A percentile compares a stretch with the other conserved stretches of the same genome.
phyloP scores from a whole-genome alignment of 345 rosid species.

The Hibiscus trionum region DNA sequence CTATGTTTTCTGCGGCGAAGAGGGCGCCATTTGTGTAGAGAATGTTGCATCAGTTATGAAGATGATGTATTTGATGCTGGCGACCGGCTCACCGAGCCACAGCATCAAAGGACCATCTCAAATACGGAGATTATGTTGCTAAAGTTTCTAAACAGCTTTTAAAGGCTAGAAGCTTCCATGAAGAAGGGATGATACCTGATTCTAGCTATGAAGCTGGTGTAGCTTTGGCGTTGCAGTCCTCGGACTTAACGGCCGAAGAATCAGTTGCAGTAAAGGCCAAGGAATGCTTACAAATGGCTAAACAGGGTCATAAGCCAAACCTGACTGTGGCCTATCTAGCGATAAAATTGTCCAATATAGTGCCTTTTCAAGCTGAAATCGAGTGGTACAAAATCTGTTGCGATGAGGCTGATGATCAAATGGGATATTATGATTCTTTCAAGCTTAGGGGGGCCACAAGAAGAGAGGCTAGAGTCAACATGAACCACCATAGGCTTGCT shows the following conservation, averaged over 20 bases:
- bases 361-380: slow-evolving; percentile 42
- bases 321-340: slow-evolving; percentile 43
- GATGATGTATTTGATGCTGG: slow-evolving; percentile 48
- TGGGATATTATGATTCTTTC: slow-evolving; percentile 77
- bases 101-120: slow-evolving; percentile 52
- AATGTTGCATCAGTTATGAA: slow-evolving; percentile 38
- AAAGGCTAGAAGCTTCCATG: slow-evolving; percentile 28
- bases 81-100: slow-evolving; percentile 19
- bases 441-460: slow-evolving; percentile 34
- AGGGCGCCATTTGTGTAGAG: slow-evolving; percentile 70
- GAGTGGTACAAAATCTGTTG: slow-evolving; percentile 53
- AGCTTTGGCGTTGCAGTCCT: slow-evolving; percentile 55
- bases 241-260: slow-evolving; percentile 28
- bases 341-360: slow-evolving; percentile 31
- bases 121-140: slow-evolving; percentile 40
- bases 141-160: slow-evolving; percentile 33
- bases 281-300: slow-evolving; percentile 39
- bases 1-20: slow-evolving; percentile 52
- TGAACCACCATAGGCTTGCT: slow-evolving; percentile 57
- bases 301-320: slow-evolving; percentile 38
- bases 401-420: slow-evolving; percentile 38
- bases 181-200: slow-evolving; percentile 26
- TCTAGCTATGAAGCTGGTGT: slow-evolving; percentile 60
- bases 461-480: slow-evolving; percentile 42
- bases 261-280: slow-evolving; percentile 17